Percentiles rank a stretch among this genome's conserved stretches.
These are phyloP conservation scores for Pseudocercospora pini-densiflorae DNA, from an alignment of 2,329 filamentous ascomycete genomes.

Conservation along the genomic window DNA sequence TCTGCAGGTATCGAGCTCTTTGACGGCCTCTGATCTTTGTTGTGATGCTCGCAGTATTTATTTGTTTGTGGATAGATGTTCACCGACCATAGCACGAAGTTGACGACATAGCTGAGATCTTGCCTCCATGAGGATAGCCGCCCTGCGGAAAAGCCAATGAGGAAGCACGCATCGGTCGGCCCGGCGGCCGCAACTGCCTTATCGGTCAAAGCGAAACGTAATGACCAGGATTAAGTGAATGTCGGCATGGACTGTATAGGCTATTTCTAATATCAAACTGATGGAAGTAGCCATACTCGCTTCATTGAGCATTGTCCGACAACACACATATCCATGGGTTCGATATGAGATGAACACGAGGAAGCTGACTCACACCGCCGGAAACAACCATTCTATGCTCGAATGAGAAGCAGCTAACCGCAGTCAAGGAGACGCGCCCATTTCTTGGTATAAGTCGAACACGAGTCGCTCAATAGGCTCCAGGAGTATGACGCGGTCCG, in stretches of 20 bases:
- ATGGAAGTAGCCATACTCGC: too few species aligned
- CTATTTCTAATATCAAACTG: background rate
- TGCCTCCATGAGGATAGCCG: constrained; percentile 15
- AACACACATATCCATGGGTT: background rate
- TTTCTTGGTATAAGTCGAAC: background rate
- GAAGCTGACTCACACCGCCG: background rate
- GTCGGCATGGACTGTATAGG: background rate
- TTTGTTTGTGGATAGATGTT: constrained; percentile 10
- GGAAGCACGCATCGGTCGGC: background rate
- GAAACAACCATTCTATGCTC: too few species aligned
- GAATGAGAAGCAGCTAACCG: background rate
- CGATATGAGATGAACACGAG: background rate
- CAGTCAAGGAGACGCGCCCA: background rate
- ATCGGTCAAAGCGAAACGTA: background rate
- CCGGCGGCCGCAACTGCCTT: constrained; percentile 4
- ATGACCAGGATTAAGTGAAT: background rate
- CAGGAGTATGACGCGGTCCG: constrained; percentile 4
- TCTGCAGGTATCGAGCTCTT: too few species aligned
- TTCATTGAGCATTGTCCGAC: background rate
- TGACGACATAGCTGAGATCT: constrained; percentile 17
- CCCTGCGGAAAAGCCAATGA: constrained; percentile 11
- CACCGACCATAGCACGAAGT: constrained; percentile 9
- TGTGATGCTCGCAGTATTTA: background rate
- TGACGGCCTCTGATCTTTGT: too few species aligned
- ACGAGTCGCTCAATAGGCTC: background rate